Evolutionary conservation across 129 eudicot genomes (phyloP).

Genomic region (Calendula officinalis): DNA sequence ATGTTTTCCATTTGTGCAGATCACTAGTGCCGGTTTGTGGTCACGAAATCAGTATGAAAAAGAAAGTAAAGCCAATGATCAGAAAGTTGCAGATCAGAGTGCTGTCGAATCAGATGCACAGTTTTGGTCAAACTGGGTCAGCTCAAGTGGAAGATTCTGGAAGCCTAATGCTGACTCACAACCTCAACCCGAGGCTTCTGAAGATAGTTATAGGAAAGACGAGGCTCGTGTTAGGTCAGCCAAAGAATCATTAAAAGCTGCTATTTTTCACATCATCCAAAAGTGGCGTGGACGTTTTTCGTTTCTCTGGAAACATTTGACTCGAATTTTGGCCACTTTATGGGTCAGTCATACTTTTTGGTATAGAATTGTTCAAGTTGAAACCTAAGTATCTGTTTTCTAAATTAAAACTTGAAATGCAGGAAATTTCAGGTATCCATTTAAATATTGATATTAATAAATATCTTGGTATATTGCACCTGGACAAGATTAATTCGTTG

Average conservation of each 20-base stretch:
- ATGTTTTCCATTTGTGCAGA: constrained; percentile 45
- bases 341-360: constrained; percentile 56
- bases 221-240: constrained; percentile 51
- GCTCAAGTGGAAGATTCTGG: constrained; percentile 54
- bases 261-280: constrained; percentile 44
- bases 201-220: constrained; percentile 49
- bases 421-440: constrained; percentile 94
- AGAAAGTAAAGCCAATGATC: constrained; percentile 27
- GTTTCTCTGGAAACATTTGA: constrained; percentile 63
- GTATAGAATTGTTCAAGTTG: constrained; percentile 1
- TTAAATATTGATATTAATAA: constrained; percentile 80
- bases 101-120: constrained; percentile 45
- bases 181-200: constrained; percentile 49
- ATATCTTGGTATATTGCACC: constrained; percentile 68
- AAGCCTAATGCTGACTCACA: constrained; percentile 53
- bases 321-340: constrained; percentile 59
- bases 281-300: constrained; percentile 89
- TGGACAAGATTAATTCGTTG: constrained; percentile 71
- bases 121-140: constrained; percentile 67
- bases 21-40: constrained; percentile 88
- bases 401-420: constrained; percentile 37
- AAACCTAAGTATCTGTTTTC: constrained; percentile 13
- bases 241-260: constrained; percentile 71
- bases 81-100: constrained; percentile 31
- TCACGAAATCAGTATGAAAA: constrained; percentile 49